Evolutionary conservation across 2,329 filamentous ascomycete species (phyloP).

Genomic region (Fusarium oxysporum): DNA sequence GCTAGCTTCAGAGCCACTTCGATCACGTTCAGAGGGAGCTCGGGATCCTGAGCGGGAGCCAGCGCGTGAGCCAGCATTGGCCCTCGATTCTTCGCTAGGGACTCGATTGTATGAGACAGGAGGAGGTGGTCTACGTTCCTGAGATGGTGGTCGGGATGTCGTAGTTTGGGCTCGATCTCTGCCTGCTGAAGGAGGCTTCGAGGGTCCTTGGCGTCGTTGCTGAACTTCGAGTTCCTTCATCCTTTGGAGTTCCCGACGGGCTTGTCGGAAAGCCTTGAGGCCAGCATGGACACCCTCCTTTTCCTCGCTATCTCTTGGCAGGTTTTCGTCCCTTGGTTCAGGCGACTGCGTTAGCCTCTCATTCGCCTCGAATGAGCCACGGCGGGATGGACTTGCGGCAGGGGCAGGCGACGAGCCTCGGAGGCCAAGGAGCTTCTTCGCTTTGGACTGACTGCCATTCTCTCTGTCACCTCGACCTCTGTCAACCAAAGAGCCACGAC

Average conservation of each 20-base stretch:
- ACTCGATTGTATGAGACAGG: conserved; percentile 59
- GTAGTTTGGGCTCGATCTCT: conserved; percentile 39
- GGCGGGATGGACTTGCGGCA: conserved; percentile 55
- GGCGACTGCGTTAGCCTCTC: conserved; percentile 29
- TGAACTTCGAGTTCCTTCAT: conserved; percentile 65
- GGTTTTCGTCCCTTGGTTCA: conserved; percentile 40
- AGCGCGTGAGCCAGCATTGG: conserved; percentile 39
- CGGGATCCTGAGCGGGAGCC: conserved; percentile 44
- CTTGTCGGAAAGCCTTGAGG: conserved; percentile 68
- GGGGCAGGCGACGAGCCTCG: conserved; percentile 58
- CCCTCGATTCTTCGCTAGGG: conserved; percentile 57
- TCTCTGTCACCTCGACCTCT: conserved; percentile 56
- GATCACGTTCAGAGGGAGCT: conserved; percentile 59
- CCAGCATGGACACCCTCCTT: conserved; percentile 61
- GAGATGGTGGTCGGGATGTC: conserved; percentile 52
- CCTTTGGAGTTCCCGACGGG: conserved; percentile 66
- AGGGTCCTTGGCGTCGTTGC: conserved; percentile 53
- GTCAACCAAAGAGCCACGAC: conserved; percentile 72
- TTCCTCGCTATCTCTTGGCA: conserved; percentile 43
- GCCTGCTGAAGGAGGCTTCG: conserved; percentile 13
- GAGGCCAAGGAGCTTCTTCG: conserved; percentile 71
- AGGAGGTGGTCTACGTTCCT: conserved; percentile 57
- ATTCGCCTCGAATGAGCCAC: conserved; percentile 43
- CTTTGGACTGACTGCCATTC: conserved; percentile 60
- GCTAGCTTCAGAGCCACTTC: conserved; percentile 68